A percentile compares a stretch with the other conserved stretches of the same genome.
Evolutionary conservation across 306 rosid genomes (phyloP).

Genomic region (Prunus mume): DNA sequence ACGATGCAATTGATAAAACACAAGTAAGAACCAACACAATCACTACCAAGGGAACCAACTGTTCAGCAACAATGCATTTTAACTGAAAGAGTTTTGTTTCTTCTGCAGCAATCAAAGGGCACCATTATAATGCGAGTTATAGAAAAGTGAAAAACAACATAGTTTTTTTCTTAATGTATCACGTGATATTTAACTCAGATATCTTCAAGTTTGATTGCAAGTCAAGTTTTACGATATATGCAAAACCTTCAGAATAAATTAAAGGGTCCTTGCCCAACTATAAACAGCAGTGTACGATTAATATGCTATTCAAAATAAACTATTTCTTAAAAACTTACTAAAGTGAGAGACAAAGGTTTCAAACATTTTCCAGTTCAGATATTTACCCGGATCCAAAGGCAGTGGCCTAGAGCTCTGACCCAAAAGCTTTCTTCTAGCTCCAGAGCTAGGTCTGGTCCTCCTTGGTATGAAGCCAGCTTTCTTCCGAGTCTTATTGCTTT

Average conservation of each 20-base stretch:
- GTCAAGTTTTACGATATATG: neutral
- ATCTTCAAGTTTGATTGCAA: neutral
- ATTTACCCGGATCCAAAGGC: neutral
- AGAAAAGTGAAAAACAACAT: neutral
- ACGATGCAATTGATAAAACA: neutral
- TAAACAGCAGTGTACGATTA: neutral
- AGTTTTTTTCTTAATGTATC: neutral
- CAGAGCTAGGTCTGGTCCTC: neutral
- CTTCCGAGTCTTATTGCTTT: neutral
- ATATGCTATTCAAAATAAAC: neutral
- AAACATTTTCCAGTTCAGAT: slow-evolving; percentile 1
- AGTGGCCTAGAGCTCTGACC: slow-evolving; percentile 10
- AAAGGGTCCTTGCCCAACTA: neutral
- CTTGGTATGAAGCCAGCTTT: neutral
- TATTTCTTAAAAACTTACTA: neutral
- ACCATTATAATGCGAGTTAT: neutral
- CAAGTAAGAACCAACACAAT: neutral
- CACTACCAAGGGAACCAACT: neutral
- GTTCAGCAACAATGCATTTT: neutral
- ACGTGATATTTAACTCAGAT: neutral
- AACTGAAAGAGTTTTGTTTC: neutral
- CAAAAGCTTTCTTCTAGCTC: neutral
- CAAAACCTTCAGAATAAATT: neutral
- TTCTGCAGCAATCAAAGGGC: neutral
- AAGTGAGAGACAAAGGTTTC: slow-evolving; percentile 2